A percentile compares a stretch with the other conserved stretches of the same genome.
phyloP scores from a whole-genome alignment of 2,329 filamentous ascomycete genomes.

The Neofusicoccum cordaticola region DNA sequence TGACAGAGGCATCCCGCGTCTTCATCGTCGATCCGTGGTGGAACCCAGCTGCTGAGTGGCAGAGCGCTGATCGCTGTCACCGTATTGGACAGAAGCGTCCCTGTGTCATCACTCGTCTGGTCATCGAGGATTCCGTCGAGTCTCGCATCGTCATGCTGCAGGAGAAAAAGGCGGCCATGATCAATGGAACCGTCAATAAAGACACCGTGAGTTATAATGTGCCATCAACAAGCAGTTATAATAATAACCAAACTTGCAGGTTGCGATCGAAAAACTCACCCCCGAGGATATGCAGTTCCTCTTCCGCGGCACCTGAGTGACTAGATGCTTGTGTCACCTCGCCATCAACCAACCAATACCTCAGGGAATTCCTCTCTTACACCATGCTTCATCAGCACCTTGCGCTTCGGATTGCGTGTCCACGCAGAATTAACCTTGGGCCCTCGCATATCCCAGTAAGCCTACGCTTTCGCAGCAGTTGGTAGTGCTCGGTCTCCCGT shows the following conservation, averaged over 20 bases:
- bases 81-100: constrained; percentile 93
- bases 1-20: constrained; percentile 91
- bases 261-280: constrained; percentile 86
- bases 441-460: no score
- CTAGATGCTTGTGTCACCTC: no score
- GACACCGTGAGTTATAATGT: constrained; percentile 56
- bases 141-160: constrained; percentile 92
- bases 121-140: constrained; percentile 96
- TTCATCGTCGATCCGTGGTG: constrained; percentile 99
- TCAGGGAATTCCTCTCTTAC: no score
- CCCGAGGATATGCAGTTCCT: constrained; percentile 94
- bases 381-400: no score
- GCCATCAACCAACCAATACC: no score
- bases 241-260: constrained; percentile 22
- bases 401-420: no score
- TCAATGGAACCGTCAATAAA: constrained; percentile 92
- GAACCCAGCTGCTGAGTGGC: constrained; percentile 99
- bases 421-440: no score
- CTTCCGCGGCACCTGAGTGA: constrained; percentile 66
- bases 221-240: no score
- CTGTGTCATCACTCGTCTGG: constrained; percentile 89
- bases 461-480: no score
- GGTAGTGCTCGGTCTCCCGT: no score
- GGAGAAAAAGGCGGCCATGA: constrained; percentile 99
- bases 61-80: constrained; percentile 81